Evolutionary conservation across 805 yeast genomes (phyloP), one percentile per base, ranked within the genome.

Genomic region (Tetrapisispora taiwanensis): DNA sequence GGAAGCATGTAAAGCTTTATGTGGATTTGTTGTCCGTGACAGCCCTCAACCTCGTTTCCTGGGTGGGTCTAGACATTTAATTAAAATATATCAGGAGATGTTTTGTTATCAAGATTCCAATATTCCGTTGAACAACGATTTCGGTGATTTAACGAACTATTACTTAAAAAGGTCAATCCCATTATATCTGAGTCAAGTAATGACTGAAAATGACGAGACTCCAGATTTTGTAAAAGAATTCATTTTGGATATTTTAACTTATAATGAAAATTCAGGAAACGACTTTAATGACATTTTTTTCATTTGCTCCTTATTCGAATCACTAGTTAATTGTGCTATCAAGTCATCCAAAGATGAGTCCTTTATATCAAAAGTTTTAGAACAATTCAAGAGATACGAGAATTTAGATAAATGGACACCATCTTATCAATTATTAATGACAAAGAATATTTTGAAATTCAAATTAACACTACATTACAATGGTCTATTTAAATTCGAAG

Each of bases 391-490:
- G 44, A 72, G 97, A 46, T 73, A 79, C 47, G 77, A 79, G 51
- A 78, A 88, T 48, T 72, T 92, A 65, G 97, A 90, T 55, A 79
- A 75, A 36, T 87, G 94, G 94, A 71, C 82, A 7, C 90, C 96
- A 1, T 81, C 95, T 0, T 78, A 75, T 48, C 81, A 59, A 33
- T 46, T 59, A 10, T 42, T 52, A 38, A 78, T 42, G 59, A 73
- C 46, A 49, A 71, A 31, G 67, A 84, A 33, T 71, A 88, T 15
- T 62, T 69, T 24, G 66, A 76, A 5, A 76, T 88, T 76, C 49
- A 84, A 81, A 49, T 70, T 84, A 35, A 61, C 68, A 31, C 63
- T 92, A 35, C 78, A 82, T 0, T 60, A 73, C 12, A 66, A 67
- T 17, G 86, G 87, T 0, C 61, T 78, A 9, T 67, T 75, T 19